phyloP scores from a whole-genome alignment of 352 stramenopile genomes.

The Phytophthora capsici region DNA sequence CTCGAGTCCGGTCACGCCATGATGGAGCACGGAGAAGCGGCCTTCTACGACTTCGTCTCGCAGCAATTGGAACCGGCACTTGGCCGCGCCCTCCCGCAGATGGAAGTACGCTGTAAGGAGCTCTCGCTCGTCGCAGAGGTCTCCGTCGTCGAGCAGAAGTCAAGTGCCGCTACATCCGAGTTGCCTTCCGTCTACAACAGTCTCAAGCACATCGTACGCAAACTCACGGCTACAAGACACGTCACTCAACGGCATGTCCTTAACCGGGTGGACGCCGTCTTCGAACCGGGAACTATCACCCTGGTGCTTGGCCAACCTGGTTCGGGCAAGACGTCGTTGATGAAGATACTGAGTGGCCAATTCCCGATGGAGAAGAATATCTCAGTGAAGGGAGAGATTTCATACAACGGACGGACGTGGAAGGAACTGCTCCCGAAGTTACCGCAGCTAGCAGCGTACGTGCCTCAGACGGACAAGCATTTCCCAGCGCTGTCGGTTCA shows the following conservation, averaged over 20 bases:
- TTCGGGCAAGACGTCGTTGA: constrained; percentile 50
- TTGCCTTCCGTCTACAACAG: constrained; percentile 41
- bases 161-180: constrained; percentile 6
- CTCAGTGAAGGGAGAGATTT: constrained; percentile 33
- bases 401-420: constrained; percentile 36
- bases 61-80: constrained; percentile 31
- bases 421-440: constrained; percentile 20
- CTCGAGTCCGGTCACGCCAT: constrained; percentile 15
- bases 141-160: constrained; percentile 10
- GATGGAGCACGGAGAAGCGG: constrained; percentile 27
- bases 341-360: constrained; percentile 41
- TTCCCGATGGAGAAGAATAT: constrained; percentile 38
- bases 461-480: constrained; percentile 35
- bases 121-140: constrained; percentile 43
- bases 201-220: constrained; percentile 26
- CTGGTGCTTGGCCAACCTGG: constrained; percentile 44
- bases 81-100: constrained; percentile 34
- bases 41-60: constrained; percentile 36
- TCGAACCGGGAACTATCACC: constrained; percentile 48
- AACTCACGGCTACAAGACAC: constrained; percentile 9
- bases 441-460: constrained; percentile 32
- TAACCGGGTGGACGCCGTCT: constrained; percentile 38
- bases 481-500: constrained; percentile 36
- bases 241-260: constrained; percentile 33
- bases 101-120: constrained; percentile 48